Evolutionary conservation across 2,329 filamentous ascomycete genomes (phyloP), one percentile per base, ranked within the genome.

Genomic region (Alternaria longipes): DNA sequence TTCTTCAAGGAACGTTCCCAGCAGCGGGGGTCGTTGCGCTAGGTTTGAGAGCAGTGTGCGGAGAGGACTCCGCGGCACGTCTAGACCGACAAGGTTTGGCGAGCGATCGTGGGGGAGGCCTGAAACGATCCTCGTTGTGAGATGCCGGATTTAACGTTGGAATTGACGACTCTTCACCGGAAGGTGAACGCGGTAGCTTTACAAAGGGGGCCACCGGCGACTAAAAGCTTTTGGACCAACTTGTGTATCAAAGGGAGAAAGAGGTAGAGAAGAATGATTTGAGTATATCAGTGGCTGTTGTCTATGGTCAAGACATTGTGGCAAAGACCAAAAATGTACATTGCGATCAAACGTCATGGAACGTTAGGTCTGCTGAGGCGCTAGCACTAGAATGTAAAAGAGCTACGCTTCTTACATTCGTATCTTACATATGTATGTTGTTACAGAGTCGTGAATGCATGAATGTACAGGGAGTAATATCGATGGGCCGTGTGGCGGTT

Each of bases 371-470:
- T 36, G 44, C 42, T 54, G 18, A 7, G 22, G 51, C 16, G 56
- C 32, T 36, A 16, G 32, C 5, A 36, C 12, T 6, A 14, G 32
- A 36, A 36, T 36, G n/a, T 45, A 45, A 42, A 45, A 36, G 38
- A 36, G 40, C 11, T 46, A 30, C 40, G 24, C 34, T 36, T 47
- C 47, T 46, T 42, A 46, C 40, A 54, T 53, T 8, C 47, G 22
- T 57, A 61, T 63, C 49, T 49, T 63, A 63, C 60, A 60, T 30
- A 32, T 59, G 26, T 50, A 20, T 60, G 47, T 30, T 60, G 38
- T 59, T 60, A 63, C 60, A 60, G 36, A 56, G 49, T 63, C 57
- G 60, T 63, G 41, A 46, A 49, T 56, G 53, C 60, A 59, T 63
- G n/a, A 41, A 50, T 60, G 20, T 63, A 56, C 57, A 57, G 36